Conservation (phyloP, 139 green algal species). For the Pleodorina starrii region DNA sequence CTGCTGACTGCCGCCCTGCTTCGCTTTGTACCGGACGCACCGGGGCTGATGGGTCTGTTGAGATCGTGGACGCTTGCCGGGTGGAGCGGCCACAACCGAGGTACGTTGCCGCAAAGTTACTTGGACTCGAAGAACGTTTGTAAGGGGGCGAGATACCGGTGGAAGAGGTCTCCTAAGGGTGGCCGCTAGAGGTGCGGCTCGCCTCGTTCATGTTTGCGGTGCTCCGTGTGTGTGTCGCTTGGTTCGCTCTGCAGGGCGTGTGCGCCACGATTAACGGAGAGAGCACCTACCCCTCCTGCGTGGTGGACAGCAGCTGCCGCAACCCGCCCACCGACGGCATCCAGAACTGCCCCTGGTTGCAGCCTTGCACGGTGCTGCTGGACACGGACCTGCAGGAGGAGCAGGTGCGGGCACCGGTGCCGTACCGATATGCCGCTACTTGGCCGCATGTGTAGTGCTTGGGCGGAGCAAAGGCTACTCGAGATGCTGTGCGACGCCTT, state of each 20-base stretch:
- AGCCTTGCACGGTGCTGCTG: conserved; percentile 16
- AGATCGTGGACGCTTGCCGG: neutral
- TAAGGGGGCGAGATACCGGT: neutral
- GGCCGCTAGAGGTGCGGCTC: neutral
- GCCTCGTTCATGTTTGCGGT: neutral
- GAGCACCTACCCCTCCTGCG: neutral
- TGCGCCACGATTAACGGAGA: conserved; percentile 3
- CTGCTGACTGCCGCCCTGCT: neutral
- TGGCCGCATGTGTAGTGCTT: neutral
- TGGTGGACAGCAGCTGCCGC: neutral
- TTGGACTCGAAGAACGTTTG: neutral
- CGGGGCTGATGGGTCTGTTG: too few species aligned
- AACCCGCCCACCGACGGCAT: neutral
- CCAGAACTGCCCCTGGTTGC: neutral
- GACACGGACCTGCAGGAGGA: conserved; percentile 28
- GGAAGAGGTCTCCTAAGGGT: neutral
- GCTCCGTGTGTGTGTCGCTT: neutral
- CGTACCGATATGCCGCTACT: neutral
- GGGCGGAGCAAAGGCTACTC: neutral
- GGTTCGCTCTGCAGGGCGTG: neutral
- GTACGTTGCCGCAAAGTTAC: neutral
- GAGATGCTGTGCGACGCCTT: neutral
- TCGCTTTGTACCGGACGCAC: too few species aligned
- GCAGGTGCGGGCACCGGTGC: neutral
- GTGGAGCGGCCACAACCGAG: neutral